Conservation (phyloP, 2,329 filamentous ascomycete genomes). For the Alternaria tenuissima region DNA sequence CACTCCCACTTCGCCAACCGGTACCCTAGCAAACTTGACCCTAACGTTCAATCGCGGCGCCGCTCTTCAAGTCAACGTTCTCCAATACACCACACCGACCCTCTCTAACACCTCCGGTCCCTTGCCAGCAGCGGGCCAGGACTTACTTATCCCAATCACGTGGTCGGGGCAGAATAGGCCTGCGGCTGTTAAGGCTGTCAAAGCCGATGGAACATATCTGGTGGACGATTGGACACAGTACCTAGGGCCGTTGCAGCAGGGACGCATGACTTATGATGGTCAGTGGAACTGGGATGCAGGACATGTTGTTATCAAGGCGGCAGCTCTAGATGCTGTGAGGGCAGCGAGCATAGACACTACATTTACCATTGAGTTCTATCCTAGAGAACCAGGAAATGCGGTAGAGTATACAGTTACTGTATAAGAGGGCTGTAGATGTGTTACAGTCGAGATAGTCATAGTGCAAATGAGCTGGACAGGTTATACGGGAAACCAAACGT, state of each 20-base stretch:
- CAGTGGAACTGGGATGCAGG: conserved; percentile 62
- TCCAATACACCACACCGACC: conserved; percentile 62
- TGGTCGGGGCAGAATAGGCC: conserved; percentile 62
- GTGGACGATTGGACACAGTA: conserved; percentile 66
- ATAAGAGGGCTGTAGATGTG: neutral
- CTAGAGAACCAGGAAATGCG: conserved; percentile 59
- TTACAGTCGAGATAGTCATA: neutral
- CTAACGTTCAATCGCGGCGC: conserved; percentile 63
- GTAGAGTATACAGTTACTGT: conserved; percentile 60
- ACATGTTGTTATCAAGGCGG: conserved; percentile 57
- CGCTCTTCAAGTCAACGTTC: conserved; percentile 56
- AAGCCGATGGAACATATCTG: conserved; percentile 59
- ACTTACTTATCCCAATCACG: conserved; percentile 60
- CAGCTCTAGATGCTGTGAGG: conserved; percentile 58
- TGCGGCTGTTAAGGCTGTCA: conserved; percentile 62
- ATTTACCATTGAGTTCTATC: conserved; percentile 66
- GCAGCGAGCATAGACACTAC: conserved; percentile 55
- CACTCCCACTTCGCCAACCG: conserved; percentile 52
- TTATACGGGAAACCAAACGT: neutral
- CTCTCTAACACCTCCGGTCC: conserved; percentile 33
- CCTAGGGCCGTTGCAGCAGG: conserved; percentile 62
- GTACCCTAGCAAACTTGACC: conserved; percentile 61
- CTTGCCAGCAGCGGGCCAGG: conserved; percentile 48
- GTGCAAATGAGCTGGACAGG: neutral
- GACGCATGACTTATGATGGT: conserved; percentile 55